Conservation (phyloP, 2,329 filamentous ascomycete genomes). For the Myriosclerotinia scirpicola region DNA sequence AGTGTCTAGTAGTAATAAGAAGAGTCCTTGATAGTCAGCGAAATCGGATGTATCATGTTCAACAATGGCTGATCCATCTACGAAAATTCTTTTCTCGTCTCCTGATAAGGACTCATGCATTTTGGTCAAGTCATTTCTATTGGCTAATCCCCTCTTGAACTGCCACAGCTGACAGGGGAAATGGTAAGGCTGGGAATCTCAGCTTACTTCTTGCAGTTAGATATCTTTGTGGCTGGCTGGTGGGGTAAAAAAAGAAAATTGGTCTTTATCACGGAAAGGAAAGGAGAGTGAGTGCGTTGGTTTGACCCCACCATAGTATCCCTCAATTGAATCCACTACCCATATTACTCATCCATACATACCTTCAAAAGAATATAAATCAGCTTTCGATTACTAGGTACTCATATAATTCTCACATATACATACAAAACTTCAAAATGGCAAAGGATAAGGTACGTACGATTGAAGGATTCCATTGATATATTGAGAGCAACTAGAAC, state of each 20-base stretch:
- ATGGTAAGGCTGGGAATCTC: constrained; percentile 1
- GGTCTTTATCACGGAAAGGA: not conserved
- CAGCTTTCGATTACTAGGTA: not conserved
- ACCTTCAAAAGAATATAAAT: not conserved
- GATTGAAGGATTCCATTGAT: constrained; percentile 2
- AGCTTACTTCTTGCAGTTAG: constrained; percentile 27
- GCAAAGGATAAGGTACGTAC: constrained; percentile 37
- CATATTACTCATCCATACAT: constrained; percentile 10
- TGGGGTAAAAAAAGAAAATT: constrained; percentile 15
- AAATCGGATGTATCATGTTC: not conserved
- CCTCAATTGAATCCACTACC: constrained; percentile 16
- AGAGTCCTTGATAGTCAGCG: not conserved
- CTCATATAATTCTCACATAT: not conserved
- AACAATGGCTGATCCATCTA: not conserved
- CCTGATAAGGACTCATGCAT: constrained; percentile 17
- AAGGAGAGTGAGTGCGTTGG: not conserved
- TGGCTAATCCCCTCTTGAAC: not conserved
- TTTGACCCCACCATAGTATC: constrained; percentile 18
- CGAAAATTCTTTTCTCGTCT: constrained; percentile 15
- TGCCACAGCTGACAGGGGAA: constrained; percentile 17
- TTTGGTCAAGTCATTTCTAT: constrained; percentile 12
- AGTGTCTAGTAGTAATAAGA: not conserved
- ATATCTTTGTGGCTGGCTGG: constrained; percentile 25
- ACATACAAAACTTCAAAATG: constrained; percentile 28
- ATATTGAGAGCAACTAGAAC: constrained; percentile 17